Evolutionary conservation across 202 grass and related monocot genomes (phyloP).

Genomic region (Zoysia matrella): DNA sequence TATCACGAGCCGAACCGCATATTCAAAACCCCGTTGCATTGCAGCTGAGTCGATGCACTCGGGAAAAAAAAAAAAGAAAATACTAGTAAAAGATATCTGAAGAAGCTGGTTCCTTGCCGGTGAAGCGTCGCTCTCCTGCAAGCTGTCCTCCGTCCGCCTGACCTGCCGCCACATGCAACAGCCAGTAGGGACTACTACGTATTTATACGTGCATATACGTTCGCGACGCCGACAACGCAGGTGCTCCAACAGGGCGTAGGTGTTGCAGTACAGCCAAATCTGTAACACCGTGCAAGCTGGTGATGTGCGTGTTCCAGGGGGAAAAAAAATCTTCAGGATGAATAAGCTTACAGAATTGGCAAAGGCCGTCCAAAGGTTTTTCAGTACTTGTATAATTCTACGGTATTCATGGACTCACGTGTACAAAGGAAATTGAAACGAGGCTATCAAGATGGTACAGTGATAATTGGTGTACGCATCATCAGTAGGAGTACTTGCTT

Average conservation of each 20-base stretch:
- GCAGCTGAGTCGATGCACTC: not conserved
- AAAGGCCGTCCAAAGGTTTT: not conserved
- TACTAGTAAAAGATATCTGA: not conserved
- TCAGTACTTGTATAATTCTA: not conserved
- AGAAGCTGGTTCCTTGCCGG: not conserved
- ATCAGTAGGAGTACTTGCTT: not conserved
- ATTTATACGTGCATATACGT: not conserved
- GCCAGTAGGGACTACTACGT: not conserved
- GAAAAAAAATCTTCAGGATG: not conserved
- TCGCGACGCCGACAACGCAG: not conserved
- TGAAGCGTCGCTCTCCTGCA: slow-evolving; percentile 30
- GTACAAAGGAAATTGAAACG: too few relatives aligned
- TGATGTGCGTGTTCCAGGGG: not conserved
- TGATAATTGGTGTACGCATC: not conserved
- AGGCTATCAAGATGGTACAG: too few relatives aligned
- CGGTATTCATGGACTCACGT: not conserved
- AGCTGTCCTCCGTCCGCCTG: slow-evolving; percentile 33
- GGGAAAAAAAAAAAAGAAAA: not conserved
- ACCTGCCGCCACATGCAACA: slow-evolving; percentile 27
- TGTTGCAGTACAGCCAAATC: slow-evolving; percentile 3
- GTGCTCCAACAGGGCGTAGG: not conserved
- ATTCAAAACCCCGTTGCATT: not conserved
- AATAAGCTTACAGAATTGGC: too few relatives aligned
- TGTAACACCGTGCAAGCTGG: not conserved
- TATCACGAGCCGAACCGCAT: not conserved